A percentile compares a stretch with the other conserved stretches of the same genome.
Conservation (phyloP, 2,329 filamentous ascomycete genomes). For the Calonectria pauciramosa region DNA sequence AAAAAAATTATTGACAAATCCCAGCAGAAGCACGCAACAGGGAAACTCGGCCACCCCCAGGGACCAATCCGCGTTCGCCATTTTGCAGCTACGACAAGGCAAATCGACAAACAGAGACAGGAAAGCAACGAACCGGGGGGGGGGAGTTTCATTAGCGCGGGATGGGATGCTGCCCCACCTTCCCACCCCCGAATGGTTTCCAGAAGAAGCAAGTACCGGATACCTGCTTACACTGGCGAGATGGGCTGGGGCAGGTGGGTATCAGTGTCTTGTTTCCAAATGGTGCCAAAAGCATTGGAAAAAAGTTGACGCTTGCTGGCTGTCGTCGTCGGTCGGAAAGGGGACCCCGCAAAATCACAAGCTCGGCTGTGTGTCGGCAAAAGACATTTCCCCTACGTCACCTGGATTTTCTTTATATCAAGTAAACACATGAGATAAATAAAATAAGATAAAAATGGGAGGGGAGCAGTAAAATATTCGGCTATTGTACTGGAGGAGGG, state of each 20-base stretch:
- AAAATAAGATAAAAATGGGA: no score
- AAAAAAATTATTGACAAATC: neutral
- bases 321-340: slow-evolving; percentile 7
- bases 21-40: neutral
- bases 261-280: neutral
- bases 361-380: slow-evolving; percentile 68
- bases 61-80: neutral
- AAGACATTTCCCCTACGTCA: slow-evolving; percentile 44
- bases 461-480: neutral
- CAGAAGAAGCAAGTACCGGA: neutral
- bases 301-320: slow-evolving; percentile 27
- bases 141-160: neutral
- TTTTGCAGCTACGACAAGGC: no score
- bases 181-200: neutral
- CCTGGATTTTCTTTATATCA: slow-evolving; percentile 15
- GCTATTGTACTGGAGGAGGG: neutral
- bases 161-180: slow-evolving; percentile 8
- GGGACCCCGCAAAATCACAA: slow-evolving; percentile 69
- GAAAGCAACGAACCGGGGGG: neutral
- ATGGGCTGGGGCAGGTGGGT: neutral
- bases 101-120: no score
- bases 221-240: neutral
- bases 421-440: neutral
- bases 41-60: neutral
- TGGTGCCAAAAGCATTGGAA: slow-evolving; percentile 13